Base-by-base conservation (phyloP, 139 green algal species). In the Micractinium sp. region DNA sequence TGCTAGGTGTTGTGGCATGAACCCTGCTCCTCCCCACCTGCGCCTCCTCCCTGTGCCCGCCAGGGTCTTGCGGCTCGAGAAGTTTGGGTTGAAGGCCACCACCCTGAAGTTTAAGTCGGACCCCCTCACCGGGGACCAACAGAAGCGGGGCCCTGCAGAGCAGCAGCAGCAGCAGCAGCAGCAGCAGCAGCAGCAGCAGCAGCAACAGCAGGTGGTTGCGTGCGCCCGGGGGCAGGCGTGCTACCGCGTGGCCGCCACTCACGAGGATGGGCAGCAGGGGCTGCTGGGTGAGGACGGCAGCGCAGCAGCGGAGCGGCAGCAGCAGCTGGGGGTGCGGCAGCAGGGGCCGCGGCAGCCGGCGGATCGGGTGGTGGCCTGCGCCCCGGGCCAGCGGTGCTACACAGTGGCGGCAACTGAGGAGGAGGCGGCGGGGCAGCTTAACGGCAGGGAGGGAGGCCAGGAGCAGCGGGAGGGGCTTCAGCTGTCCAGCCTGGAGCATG, bases 51-150 rank as follows among this genome's bases (percentile, higher is more conserved):
- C 15, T 5, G 1, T 82, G 35, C 15, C 12, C 31, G 13, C 41
- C 78, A 74, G 83, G 29, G 83, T 87, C 16, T 22, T 87, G 25
- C 20, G 67, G 1, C 35, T 87, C 29, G 83, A 87, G 27, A 35
- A 16, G 15, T 80, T 81, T 47, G 83, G 83, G 12, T 35, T 87
- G 66, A 67, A 66, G 38, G 83, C 83, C 63, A 81, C 83, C 83
- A 87, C 83, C 16, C 38, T 81, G 36, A 69, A 80, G 3, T 87
- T 81, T 29, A 36, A 39, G 78, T 25, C 27, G 2, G 27, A 1
- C 29, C 29, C 39, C 12, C 1, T 41, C 22, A 5, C 5, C 27
- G 41, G 14, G 9, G 25, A 20, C 2, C 71, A 77, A 14, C 29
- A 39, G 71, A 0, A 3, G 0, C 22, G 23, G 35, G 7, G 29